Conservation (phyloP, 2,329 filamentous ascomycete species). For the Aspergillus floridensis region DNA sequence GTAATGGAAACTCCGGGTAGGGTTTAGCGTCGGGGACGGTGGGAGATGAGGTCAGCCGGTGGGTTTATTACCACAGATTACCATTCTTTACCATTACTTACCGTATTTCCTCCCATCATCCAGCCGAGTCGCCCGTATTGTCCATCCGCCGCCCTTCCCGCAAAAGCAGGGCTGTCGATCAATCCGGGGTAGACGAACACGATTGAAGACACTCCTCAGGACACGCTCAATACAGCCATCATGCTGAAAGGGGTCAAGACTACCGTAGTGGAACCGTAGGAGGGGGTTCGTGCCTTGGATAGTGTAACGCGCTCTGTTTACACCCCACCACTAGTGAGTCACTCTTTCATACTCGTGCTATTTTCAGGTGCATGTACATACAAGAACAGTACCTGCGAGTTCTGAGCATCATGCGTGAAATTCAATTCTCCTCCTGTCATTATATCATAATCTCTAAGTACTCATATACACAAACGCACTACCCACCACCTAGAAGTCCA, state of each 20-base stretch:
- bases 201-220: neutral
- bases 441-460: constrained; percentile 1
- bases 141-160: neutral
- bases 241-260: neutral
- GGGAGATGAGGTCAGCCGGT: constrained; percentile 9
- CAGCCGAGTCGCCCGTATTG: neutral
- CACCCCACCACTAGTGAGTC: too few species aligned
- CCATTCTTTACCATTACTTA: constrained; percentile 2
- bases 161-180: constrained; percentile 6
- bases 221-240: neutral
- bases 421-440: neutral
- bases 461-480: neutral
- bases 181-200: constrained; percentile 7
- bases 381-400: neutral
- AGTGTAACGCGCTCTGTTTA: neutral
- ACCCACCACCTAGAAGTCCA: constrained; percentile 33
- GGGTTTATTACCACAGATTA: constrained; percentile 3
- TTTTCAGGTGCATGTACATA: too few species aligned
- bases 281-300: neutral
- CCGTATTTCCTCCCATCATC: neutral
- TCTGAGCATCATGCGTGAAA: neutral
- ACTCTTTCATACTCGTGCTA: too few species aligned
- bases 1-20: constrained; percentile 34
- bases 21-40: constrained; percentile 25
- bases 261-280: neutral